Evolutionary conservation across 2,329 filamentous ascomycete species (phyloP), one percentile per base, ranked within the genome.

Genomic region (Aurifilum marmelostoma): DNA sequence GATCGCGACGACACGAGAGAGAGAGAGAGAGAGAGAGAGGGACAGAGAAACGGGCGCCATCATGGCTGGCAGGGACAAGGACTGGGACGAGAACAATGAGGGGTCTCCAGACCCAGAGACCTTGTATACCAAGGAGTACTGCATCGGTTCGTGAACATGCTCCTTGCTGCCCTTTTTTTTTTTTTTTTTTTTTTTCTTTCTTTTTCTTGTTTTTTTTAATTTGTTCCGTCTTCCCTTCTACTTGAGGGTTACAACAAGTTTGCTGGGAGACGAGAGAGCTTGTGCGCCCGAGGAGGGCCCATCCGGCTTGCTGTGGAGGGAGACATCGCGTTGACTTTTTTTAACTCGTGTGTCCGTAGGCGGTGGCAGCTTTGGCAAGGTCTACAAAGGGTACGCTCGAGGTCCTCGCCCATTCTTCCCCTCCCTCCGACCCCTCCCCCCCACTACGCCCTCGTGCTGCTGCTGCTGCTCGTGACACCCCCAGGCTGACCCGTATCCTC

Each of bases 301-400:
- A 21, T 6, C 18, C 59, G 62, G 66, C 67, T 66, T 24, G n/a
- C n/a, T 39, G 37, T 2, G 9, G 21, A 1, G 39, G 39, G 47
- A 37, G 61, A 43, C 63, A 62, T 64, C 68, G 39, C 32, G 56
- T 61, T 71, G 60, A 71, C 69, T 74, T 76, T 75, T 76, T 74
- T 76, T 75, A 76, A n/a, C 43, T 2, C 76, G 41, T 71, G 41
- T 71, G 64, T 63, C 41, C 66, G n/a, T 68, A 94, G 95, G 96
- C 75, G 96, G 96, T 75, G 96, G 96, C 71, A 98, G 95, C 81
- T 99, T 99, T 83, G 96, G 96, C 77, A 97, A 97, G 81, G 96
- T 99, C 71, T 99, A 95, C 87, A 98, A 98, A 87, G 96, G 96
- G 92, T 94, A 85, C 71, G 83, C 77, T 34, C 64, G 39, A 29